Percentiles rank a stretch among this genome's conserved stretches.
Conservation (phyloP, 169 alveolate genomes). For the Cyclospora cayetanensis region DNA sequence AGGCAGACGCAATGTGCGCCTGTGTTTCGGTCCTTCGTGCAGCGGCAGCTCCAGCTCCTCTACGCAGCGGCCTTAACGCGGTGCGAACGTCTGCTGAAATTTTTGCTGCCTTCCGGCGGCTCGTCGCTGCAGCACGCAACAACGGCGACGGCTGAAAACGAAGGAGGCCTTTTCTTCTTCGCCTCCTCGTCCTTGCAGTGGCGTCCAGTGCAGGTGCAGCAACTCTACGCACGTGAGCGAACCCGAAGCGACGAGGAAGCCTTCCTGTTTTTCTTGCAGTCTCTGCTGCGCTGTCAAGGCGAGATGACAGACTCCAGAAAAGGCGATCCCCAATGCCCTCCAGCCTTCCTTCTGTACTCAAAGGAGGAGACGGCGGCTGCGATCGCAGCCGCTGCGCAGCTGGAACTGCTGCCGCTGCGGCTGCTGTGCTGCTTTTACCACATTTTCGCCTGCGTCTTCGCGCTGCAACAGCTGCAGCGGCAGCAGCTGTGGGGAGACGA, state of each 20-base stretch:
- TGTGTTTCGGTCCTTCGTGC: conserved; percentile 55
- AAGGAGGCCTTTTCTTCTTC: not conserved
- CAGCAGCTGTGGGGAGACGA: conserved; percentile 71
- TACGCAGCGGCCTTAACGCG: conserved; percentile 48
- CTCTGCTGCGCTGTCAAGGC: conserved; percentile 31
- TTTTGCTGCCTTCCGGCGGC: conserved; percentile 10
- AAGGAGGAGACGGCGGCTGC: conserved; percentile 60
- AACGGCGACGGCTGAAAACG: not conserved
- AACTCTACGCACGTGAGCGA: conserved; percentile 48
- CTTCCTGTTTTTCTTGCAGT: not conserved
- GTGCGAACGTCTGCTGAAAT: conserved; percentile 55
- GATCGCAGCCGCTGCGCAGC: conserved; percentile 64
- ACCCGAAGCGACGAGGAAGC: conserved; percentile 53
- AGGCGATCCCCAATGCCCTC: not conserved
- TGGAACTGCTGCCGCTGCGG: conserved; percentile 65
- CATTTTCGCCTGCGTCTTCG: conserved; percentile 52
- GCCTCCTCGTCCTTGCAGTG: not conserved
- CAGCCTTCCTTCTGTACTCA: conserved; percentile 40
- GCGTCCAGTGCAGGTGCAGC: conserved; percentile 45
- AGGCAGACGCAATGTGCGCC: not conserved
- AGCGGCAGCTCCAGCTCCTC: conserved; percentile 68
- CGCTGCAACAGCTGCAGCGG: conserved; percentile 63
- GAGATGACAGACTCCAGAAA: not conserved
- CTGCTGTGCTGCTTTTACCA: conserved; percentile 64
- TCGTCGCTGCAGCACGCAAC: not conserved